These are phyloP conservation scores for Suillus fuscotomentosus DNA, from an alignment of 768 basidiomycete species.

Conservation along the genomic window DNA sequence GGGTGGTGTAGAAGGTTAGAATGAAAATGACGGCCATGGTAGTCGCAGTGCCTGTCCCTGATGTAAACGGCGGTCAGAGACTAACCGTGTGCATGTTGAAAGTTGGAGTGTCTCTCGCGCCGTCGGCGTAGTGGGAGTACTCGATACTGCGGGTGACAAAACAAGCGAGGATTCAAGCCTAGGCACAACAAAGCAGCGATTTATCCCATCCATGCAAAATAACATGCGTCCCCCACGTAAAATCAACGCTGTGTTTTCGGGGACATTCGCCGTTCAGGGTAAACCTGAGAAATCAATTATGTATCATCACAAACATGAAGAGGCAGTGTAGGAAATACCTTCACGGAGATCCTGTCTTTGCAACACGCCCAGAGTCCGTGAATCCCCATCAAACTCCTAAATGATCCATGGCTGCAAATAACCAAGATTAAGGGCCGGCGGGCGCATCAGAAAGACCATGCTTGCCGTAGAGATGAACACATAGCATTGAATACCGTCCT, in stretches of 20 bases:
- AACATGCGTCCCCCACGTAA: background rate
- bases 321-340: constrained; percentile 37
- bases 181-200: background rate
- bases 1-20: background rate
- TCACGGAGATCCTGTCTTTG: constrained; percentile 82
- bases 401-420: constrained; percentile 66
- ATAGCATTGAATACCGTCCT: constrained; percentile 83
- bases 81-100: background rate
- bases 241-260: background rate
- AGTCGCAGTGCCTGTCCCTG: background rate
- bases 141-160: background rate
- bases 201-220: background rate
- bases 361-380: constrained; percentile 69
- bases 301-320: constrained; percentile 10
- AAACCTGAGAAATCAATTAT: constrained; percentile 31
- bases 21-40: background rate
- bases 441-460: constrained; percentile 72
- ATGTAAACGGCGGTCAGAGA: background rate
- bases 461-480: constrained; percentile 68
- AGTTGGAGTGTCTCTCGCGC: background rate
- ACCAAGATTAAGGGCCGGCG: constrained; percentile 85
- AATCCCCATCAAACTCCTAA: constrained; percentile 88
- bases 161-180: background rate
- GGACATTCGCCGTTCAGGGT: constrained; percentile 44
- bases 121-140: background rate